Conservation (phyloP, 2,329 filamentous ascomycete genomes). For the Neodidymelliopsis sp. region DNA sequence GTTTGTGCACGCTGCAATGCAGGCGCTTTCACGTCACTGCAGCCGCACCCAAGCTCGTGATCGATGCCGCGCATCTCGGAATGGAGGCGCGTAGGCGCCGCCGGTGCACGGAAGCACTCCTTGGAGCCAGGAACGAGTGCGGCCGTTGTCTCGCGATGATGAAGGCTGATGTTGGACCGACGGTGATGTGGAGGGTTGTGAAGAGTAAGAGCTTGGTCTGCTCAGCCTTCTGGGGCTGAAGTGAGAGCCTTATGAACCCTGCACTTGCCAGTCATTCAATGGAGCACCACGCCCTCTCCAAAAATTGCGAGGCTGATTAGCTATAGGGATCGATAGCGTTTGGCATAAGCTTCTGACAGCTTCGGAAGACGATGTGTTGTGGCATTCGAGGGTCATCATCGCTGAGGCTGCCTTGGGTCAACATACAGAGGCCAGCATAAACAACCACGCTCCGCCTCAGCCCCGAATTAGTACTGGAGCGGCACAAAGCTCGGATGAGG, state of each 20-base stretch:
- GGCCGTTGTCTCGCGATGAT: conserved; percentile 8
- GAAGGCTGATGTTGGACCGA: conserved; percentile 14
- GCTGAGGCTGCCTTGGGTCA: conserved; percentile 16
- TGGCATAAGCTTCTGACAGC: conserved; percentile 3
- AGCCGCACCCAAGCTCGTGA: conserved; percentile 38
- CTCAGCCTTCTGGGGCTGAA: conserved; percentile 31
- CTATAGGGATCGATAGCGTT: conserved; percentile 16
- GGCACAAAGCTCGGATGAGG: neutral
- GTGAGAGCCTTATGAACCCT: conserved; percentile 27
- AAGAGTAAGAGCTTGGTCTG: conserved; percentile 17
- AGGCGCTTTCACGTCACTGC: conserved; percentile 38
- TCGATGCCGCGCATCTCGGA: conserved; percentile 30
- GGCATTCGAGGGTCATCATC: conserved; percentile 2
- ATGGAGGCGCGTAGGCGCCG: conserved; percentile 23
- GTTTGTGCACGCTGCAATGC: conserved; percentile 34
- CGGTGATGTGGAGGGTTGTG: conserved; percentile 20
- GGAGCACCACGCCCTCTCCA: conserved; percentile 9
- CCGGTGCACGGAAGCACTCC: conserved; percentile 11
- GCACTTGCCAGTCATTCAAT: conserved; percentile 39
- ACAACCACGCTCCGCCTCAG: conserved; percentile 4
- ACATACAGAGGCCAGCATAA: conserved; percentile 1
- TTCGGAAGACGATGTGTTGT: neutral
- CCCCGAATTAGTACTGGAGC: conserved; percentile 3
- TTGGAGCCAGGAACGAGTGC: conserved; percentile 1
- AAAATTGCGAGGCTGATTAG: conserved; percentile 44